These are phyloP conservation scores for Fusarium secorum DNA, from an alignment of 2,329 filamentous ascomycete species.

Conservation along the genomic window DNA sequence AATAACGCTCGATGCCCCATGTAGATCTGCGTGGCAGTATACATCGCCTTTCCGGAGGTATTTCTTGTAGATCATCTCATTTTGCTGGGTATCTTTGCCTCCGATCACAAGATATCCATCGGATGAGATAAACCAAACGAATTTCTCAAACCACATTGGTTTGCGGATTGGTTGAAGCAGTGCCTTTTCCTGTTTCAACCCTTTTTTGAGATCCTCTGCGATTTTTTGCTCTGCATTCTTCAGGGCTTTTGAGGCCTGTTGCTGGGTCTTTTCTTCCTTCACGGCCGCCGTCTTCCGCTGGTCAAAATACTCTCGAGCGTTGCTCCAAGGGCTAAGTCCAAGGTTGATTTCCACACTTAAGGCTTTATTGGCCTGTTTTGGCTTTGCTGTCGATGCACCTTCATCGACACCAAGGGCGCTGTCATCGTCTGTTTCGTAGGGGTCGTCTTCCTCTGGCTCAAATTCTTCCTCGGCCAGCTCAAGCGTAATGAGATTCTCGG, in stretches of 20 bases:
- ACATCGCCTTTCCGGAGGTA: conserved; percentile 89
- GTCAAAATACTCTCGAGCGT: conserved; percentile 90
- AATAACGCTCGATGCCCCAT: conserved; percentile 83
- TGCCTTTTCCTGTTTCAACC: conserved; percentile 90
- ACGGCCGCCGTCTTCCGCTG: conserved; percentile 83
- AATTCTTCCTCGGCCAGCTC: conserved; percentile 75
- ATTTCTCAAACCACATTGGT: conserved; percentile 97
- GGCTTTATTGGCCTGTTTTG: conserved; percentile 57
- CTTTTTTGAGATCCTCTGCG: conserved; percentile 82
- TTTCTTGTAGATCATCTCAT: conserved; percentile 87
- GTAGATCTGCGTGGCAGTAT: conserved; percentile 89
- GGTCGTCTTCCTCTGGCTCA: conserved; percentile 66
- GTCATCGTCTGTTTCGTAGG: conserved; percentile 74
- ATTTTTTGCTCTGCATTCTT: conserved; percentile 94
- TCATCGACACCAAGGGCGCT: conserved; percentile 49
- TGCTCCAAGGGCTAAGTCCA: conserved; percentile 81
- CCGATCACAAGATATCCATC: conserved; percentile 93
- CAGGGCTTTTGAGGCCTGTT: conserved; percentile 82
- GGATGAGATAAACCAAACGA: conserved; percentile 92
- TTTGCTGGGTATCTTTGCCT: conserved; percentile 87
- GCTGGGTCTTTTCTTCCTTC: conserved; percentile 86
- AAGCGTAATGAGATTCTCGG: conserved; percentile 88
- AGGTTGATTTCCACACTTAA: conserved; percentile 87
- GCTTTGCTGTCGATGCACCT: conserved; percentile 48
- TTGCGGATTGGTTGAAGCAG: conserved; percentile 82